Evolutionary conservation across 148 eudicot genomes (phyloP).

Genomic region (Gaultheria prostrata): DNA sequence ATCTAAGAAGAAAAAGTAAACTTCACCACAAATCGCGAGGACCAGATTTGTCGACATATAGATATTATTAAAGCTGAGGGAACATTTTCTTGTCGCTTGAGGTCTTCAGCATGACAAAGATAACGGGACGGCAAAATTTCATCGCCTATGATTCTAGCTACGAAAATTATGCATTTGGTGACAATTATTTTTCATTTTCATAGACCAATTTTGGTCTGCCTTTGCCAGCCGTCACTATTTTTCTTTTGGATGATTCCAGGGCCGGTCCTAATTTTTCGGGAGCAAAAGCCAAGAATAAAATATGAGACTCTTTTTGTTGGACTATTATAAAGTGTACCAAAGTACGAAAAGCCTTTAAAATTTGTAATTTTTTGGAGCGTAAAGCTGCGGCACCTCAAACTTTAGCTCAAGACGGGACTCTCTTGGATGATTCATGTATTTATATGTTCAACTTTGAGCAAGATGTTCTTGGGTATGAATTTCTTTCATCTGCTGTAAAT

Average conservation of each 20-base stretch:
- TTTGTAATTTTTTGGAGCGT: too few species aligned
- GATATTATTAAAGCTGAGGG: too few species aligned
- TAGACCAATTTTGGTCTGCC: background rate
- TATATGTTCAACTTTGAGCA: background rate
- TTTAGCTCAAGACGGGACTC: too few species aligned
- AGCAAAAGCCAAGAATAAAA: too few species aligned
- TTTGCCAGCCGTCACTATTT: background rate
- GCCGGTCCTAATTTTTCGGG: too few species aligned
- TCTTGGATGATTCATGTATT: background rate
- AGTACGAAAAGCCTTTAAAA: too few species aligned
- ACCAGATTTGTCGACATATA: too few species aligned
- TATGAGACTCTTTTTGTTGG: too few species aligned
- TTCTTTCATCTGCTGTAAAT: background rate
- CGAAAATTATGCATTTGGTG: background rate
- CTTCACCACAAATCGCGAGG: background rate
- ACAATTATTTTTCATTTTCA: background rate
- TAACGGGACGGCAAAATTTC: background rate
- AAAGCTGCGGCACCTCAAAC: too few species aligned
- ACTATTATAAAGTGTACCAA: too few species aligned
- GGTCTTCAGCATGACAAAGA: background rate
- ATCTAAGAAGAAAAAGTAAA: background rate
- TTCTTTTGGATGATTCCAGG: background rate
- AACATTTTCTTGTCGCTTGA: too few species aligned
- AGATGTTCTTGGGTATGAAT: background rate
- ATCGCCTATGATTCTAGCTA: background rate